phyloP scores from a whole-genome alignment of 306 rosid genomes.

The Quercus aquifolioides region DNA sequence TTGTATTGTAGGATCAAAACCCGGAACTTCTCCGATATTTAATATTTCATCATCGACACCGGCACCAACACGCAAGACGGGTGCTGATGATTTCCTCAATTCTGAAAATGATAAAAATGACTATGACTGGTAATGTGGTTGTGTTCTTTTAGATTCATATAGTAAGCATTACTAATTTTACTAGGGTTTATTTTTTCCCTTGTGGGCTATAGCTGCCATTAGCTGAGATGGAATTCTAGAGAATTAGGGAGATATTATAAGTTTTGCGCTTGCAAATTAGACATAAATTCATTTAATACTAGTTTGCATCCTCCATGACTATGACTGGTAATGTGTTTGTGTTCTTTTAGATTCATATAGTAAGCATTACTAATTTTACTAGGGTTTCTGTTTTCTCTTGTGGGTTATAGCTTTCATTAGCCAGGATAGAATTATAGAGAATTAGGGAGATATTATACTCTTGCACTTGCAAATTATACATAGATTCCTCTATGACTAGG shows the following conservation, averaged over 20 bases:
- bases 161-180: not conserved
- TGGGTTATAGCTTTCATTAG: not conserved
- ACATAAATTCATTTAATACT: no score
- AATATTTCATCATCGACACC: constrained; percentile 57
- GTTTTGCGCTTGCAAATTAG: not conserved
- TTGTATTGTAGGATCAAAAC: constrained; percentile 52
- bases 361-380: not conserved
- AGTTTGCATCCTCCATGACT: constrained; percentile 30
- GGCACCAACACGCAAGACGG: constrained; percentile 54
- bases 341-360: not conserved
- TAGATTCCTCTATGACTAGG: not conserved
- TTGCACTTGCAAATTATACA: not conserved
- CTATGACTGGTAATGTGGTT: constrained; percentile 72
- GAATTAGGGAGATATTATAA: not conserved
- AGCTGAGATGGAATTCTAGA: not conserved
- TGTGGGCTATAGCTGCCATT: not conserved
- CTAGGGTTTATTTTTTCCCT: not conserved
- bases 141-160: not conserved
- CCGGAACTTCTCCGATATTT: constrained; percentile 57
- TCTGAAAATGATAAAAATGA: constrained; percentile 78
- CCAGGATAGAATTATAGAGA: not conserved
- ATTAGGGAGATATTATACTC: not conserved
- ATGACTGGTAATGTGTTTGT: constrained; percentile 63
- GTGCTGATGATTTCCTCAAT: constrained; percentile 76
- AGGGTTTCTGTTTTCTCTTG: not conserved